These are phyloP conservation scores for Suhomyces kilbournensis DNA, from an alignment of 805 yeast species.

Conservation along the genomic window DNA sequence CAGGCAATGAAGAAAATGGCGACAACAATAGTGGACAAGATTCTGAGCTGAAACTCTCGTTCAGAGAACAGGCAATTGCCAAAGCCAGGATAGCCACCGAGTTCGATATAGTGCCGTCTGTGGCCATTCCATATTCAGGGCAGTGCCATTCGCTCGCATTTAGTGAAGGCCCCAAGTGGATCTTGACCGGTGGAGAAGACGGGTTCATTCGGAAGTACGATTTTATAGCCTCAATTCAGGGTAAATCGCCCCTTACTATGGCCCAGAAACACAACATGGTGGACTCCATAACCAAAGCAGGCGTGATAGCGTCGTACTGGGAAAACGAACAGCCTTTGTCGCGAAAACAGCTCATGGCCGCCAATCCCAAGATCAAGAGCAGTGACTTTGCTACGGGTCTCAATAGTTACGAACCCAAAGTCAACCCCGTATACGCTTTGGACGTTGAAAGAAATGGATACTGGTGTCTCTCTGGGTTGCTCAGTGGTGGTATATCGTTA, in stretches of 20 bases:
- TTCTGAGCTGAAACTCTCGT: slow-evolving; percentile 5
- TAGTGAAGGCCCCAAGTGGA: slow-evolving; percentile 78
- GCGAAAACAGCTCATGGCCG: slow-evolving; percentile 37
- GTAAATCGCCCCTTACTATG: slow-evolving; percentile 81
- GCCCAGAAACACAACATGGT: slow-evolving; percentile 88
- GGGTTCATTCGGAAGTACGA: slow-evolving; percentile 91
- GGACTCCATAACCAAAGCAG: slow-evolving; percentile 82
- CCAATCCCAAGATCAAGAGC: slow-evolving; percentile 36
- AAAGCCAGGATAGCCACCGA: slow-evolving; percentile 52
- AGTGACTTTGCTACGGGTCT: slow-evolving; percentile 36
- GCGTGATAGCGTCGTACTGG: slow-evolving; percentile 84
- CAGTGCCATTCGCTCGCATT: slow-evolving; percentile 76
- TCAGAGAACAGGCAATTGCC: slow-evolving; percentile 29
- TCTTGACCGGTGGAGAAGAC: slow-evolving; percentile 94
- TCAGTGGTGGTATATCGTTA: slow-evolving; percentile 80
- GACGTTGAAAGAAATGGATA: slow-evolving; percentile 79
- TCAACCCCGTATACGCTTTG: slow-evolving; percentile 84
- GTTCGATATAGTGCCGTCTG: slow-evolving; percentile 77
- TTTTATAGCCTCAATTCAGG: slow-evolving; percentile 79
- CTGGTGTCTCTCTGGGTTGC: slow-evolving; percentile 82
- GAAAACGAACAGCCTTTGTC: slow-evolving; percentile 88
- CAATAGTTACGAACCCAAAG: slow-evolving; percentile 51
- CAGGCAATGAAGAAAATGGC: slow-evolving; percentile 1
- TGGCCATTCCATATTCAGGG: slow-evolving; percentile 80
- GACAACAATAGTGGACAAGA: slow-evolving; percentile 4